phyloP scores from a whole-genome alignment of 331 rosid species.

The Spiraea crenata region DNA sequence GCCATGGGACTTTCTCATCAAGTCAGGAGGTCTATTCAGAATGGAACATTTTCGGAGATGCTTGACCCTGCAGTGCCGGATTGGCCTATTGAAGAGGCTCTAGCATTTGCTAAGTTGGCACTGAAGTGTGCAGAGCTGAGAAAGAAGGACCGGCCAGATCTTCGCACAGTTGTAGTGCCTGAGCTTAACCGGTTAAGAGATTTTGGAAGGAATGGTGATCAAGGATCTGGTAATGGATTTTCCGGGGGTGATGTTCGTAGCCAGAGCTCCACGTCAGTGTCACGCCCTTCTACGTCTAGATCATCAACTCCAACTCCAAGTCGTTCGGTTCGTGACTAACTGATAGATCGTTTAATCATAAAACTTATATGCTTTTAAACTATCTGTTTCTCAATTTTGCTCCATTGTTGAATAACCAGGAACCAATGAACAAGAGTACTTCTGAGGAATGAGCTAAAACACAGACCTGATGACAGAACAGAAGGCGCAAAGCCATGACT shows the following conservation, averaged over 20 bases:
- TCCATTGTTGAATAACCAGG: conserved; percentile 15
- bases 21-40: conserved; percentile 66
- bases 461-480: neutral
- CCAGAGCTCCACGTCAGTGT: neutral
- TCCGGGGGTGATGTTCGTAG: conserved; percentile 10
- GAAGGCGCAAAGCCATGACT: neutral
- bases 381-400: neutral
- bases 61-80: conserved; percentile 70
- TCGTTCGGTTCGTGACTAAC: conserved; percentile 13
- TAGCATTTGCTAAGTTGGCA: conserved; percentile 65
- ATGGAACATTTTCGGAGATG: conserved; percentile 50
- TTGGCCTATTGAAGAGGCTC: conserved; percentile 82
- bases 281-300: conserved; percentile 33
- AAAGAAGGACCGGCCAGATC: conserved; percentile 87
- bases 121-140: conserved; percentile 69
- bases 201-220: conserved; percentile 29
- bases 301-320: neutral
- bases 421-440: neutral
- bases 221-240: neutral
- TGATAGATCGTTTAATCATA: too few species aligned
- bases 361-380: too few species aligned
- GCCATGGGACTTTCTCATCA: conserved; percentile 89
- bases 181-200: conserved; percentile 76
- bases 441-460: neutral
- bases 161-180: conserved; percentile 66